Conservation (phyloP, 2,329 filamentous ascomycete genomes). For the Botrytis porri region DNA sequence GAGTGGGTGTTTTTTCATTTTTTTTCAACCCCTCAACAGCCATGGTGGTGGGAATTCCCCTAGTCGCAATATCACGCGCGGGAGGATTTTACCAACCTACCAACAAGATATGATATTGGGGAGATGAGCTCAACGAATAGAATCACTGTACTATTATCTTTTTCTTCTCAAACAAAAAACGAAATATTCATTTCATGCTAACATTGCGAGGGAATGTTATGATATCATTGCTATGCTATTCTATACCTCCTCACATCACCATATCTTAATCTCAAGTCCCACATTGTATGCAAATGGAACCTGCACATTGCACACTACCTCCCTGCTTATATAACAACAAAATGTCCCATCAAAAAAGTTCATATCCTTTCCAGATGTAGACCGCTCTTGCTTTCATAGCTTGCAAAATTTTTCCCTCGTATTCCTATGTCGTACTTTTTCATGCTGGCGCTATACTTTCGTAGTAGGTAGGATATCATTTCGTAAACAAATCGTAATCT, state of each 20-base stretch:
- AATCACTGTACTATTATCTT: not conserved
- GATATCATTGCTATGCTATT: slow-evolving; percentile 7
- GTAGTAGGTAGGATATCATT: slow-evolving; percentile 17
- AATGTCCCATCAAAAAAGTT: not conserved
- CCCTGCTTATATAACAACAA: not conserved
- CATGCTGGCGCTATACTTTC: not conserved
- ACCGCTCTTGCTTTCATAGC: not conserved
- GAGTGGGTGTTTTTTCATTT: too few species aligned
- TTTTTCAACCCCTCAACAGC: too few species aligned
- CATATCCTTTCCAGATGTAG: not conserved
- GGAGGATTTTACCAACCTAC: not conserved
- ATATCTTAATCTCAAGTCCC: not conserved
- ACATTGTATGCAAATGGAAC: not conserved
- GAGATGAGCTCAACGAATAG: not conserved
- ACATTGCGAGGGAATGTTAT: not conserved
- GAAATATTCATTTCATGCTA: not conserved
- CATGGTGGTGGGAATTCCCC: not conserved
- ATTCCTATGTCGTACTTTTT: slow-evolving; percentile 13
- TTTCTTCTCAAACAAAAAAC: not conserved
- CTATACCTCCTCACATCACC: not conserved
- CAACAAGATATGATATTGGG: not conserved
- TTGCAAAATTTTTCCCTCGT: not conserved
- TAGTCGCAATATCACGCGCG: not conserved
- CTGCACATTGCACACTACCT: not conserved
- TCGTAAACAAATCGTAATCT: slow-evolving; percentile 25